A percentile compares a stretch with the other conserved stretches of the same genome.
Conservation (phyloP, 345 rosid species). For the Acer negundo region DNA sequence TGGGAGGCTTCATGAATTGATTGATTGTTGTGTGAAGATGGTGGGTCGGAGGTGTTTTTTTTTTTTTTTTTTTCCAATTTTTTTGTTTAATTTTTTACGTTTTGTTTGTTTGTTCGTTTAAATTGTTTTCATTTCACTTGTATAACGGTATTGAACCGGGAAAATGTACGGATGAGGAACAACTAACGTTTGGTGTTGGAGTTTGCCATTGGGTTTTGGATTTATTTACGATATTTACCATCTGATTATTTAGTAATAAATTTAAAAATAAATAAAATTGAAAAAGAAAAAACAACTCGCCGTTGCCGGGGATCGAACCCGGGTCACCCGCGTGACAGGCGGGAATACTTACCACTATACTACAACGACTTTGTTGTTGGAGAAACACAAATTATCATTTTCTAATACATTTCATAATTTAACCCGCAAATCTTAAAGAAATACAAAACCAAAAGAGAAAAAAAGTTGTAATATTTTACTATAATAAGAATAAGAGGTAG, state of each 20-base stretch:
- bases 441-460: too few species aligned
- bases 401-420: too few species aligned
- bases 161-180: slow-evolving; percentile 34
- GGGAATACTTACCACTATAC: slow-evolving; percentile 68
- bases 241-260: too few species aligned
- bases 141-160: slow-evolving; percentile 29
- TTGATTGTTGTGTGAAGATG: not conserved
- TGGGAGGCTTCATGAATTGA: too few species aligned
- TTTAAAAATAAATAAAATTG: too few species aligned
- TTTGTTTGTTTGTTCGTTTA: too few species aligned
- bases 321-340: slow-evolving; percentile 82
- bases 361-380: slow-evolving; percentile 40
- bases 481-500: too few species aligned
- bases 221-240: not conserved
- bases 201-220: not conserved
- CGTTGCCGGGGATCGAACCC: slow-evolving; percentile 84
- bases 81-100: too few species aligned
- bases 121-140: not conserved
- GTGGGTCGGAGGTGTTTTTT: not conserved
- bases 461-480: too few species aligned
- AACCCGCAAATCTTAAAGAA: too few species aligned
- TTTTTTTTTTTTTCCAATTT: not conserved
- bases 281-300: slow-evolving; percentile 19
- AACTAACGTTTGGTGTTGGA: not conserved
- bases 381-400: too few species aligned